A percentile compares a stretch with the other conserved stretches of the same genome.
These are phyloP conservation scores for Emericellopsis atlantica DNA, from an alignment of 2,329 filamentous ascomycete species.

Conservation along the genomic window DNA sequence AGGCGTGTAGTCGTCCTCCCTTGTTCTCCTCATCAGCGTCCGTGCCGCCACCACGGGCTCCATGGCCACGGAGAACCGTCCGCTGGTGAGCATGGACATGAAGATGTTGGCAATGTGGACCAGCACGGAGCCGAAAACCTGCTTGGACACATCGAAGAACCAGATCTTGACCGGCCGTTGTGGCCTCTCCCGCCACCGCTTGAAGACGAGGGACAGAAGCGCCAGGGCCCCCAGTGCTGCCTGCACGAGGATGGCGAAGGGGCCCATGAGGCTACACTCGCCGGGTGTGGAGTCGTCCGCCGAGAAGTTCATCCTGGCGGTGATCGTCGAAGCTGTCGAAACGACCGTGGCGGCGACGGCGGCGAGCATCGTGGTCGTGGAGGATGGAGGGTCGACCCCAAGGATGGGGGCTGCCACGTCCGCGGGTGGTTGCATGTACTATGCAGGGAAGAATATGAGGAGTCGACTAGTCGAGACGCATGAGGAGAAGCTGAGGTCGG, in stretches of 20 bases:
- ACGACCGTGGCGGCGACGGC: slow-evolving; percentile 5
- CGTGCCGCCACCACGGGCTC: slow-evolving; percentile 27
- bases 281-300: slow-evolving; percentile 39
- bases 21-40: slow-evolving; percentile 19
- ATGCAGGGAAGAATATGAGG: background rate
- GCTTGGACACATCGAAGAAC: slow-evolving; percentile 96
- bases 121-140: slow-evolving; percentile 86
- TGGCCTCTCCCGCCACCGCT: slow-evolving; percentile 83
- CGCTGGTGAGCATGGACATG: slow-evolving; percentile 92
- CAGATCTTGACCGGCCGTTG: slow-evolving; percentile 91
- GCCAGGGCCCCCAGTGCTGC: slow-evolving; percentile 74
- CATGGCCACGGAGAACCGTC: slow-evolving; percentile 59
- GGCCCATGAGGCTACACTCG: slow-evolving; percentile 77
- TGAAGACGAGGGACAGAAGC: slow-evolving; percentile 77
- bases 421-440: slow-evolving; percentile 6
- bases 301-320: slow-evolving; percentile 3
- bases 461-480: no score
- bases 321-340: slow-evolving; percentile 12
- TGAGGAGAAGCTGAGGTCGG: no score
- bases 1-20: slow-evolving; percentile 47
- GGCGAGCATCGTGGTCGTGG: slow-evolving; percentile 5
- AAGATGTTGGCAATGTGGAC: slow-evolving; percentile 87
- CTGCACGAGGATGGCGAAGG: slow-evolving; percentile 87
- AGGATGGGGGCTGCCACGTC: background rate
- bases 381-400: background rate